phyloP scores from a whole-genome alignment of 768 basidiomycete species.

The Paxillus ammoniavirescens region DNA sequence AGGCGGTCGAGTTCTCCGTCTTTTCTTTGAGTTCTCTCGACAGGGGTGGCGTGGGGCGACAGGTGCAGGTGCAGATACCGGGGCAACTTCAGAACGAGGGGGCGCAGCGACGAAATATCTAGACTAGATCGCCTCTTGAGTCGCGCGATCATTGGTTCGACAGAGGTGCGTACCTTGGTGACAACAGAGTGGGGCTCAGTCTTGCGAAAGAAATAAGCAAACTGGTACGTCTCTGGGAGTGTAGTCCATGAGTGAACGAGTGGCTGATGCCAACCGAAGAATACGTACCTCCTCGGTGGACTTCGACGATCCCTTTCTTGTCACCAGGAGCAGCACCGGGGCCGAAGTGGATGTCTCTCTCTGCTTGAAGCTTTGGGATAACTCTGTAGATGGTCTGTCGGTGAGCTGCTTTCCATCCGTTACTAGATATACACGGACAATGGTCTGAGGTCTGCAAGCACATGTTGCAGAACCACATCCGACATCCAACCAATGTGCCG shows the following conservation, averaged over 20 bases:
- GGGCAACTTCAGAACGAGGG: constrained; percentile 17
- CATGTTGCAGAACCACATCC: constrained; percentile 73
- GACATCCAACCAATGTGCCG: constrained; percentile 91
- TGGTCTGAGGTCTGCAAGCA: constrained; percentile 76
- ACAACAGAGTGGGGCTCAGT: constrained; percentile 80
- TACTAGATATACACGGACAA: constrained; percentile 40
- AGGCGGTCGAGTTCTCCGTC: constrained; percentile 13
- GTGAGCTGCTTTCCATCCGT: background rate
- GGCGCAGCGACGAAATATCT: constrained; percentile 40
- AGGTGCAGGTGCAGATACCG: constrained; percentile 9
- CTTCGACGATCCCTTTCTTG: constrained; percentile 75
- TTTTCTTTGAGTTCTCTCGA: constrained; percentile 16
- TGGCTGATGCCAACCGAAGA: background rate
- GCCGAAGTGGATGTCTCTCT: constrained; percentile 46
- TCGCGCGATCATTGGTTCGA: background rate
- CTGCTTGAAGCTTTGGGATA: constrained; percentile 61
- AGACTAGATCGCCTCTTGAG: constrained; percentile 30
- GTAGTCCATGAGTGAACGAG: constrained; percentile 5
- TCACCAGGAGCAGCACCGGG: constrained; percentile 40
- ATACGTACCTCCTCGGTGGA: constrained; percentile 73
- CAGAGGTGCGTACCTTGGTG: constrained; percentile 58
- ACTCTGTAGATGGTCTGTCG: constrained; percentile 44
- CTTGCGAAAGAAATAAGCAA: constrained; percentile 85
- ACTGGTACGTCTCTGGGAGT: constrained; percentile 76
- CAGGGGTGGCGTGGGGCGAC: background rate